Base-by-base conservation (phyloP, 192 early-diverging fungal genomes). In the Kickxella alabastrina region DNA sequence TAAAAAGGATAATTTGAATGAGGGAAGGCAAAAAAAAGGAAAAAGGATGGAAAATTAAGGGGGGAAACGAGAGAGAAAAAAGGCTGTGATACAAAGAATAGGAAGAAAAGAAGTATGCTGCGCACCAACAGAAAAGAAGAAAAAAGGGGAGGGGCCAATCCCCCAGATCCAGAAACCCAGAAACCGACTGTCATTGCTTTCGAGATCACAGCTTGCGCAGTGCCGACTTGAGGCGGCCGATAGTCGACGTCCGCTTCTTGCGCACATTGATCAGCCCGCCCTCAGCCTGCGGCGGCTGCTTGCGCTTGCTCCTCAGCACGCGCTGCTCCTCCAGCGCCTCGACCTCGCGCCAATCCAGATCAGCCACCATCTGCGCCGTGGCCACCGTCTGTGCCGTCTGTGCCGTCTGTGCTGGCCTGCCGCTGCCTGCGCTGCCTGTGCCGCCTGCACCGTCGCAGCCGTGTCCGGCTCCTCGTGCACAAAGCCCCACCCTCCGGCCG, bases 311-410 rank as follows among this genome's bases (percentile, higher is more conserved):
- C 28, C 6, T 23, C 22, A 19, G 49, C 31, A 4, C 28, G 22
- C 17, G 15, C 21, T 25, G 3, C 43, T 44, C 21, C 45, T 47
- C 38, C 14, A 71, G 52, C 31, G 35, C 36, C 10, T 54, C 61
- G 5, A 64, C 4, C 15, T 71, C 68, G 10, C 55, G 43, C 52
- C 57, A 55, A 21, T 54, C 28, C 2, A 71, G 25, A 10, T 71
- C 61, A 17, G 40, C 43, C n/a, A 60, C 14, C 6, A 23, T 42
- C 32, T 63, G 57, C 3, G 61, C 68, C 1, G 68, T 71, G 13
- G 68, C 57, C 34, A 71, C 49, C 10, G 56, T 71, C 17, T 44
- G 54, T 2, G 40, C 36, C n/a, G n/a, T n/a, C 10, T 6, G 28
- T 26, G 26, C 28, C 18, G 13, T 8, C 28, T 47, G 10, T 34